Evolutionary conservation across 192 early-diverging fungal genomes (phyloP), one percentile per base, ranked within the genome.

Genomic region (Rhizoclosmatium globosum): DNA sequence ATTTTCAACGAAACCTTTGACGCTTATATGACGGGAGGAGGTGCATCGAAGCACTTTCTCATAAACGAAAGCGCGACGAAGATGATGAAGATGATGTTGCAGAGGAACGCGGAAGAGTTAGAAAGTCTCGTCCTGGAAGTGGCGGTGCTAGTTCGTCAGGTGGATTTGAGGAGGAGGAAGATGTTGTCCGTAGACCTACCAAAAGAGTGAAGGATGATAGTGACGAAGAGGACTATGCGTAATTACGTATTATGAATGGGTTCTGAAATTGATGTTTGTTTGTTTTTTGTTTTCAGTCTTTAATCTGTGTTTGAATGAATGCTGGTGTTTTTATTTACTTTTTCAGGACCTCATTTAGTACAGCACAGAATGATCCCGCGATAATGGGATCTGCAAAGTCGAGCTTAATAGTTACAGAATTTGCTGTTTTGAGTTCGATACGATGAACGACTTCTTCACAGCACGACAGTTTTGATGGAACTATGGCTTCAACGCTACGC

Each of bases 1-100:
- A 64, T 67, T 19, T 76, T 76, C 64, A 64, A 67, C 2, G 64
- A 67, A 50, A 76, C 74, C 3, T 66, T 67, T 53, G 47, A 45
- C 7, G 15, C 39, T 9, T 47, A 59, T 42, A 39, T 45, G 42
- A 4, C 60, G 11, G 45, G 17, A 19, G 48, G 43, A 11, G 64
- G n/a, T 17, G 45, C 23, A 39, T 56, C 4, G 73, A 9, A 64
- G 42, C 60, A 3, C n/a, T 64, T 23, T 53, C 50, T 53, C 69
- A 71, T 46, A 76, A 76, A 38, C 74, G 60, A 7, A 66, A 53
- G 31, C 74, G 74, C 47, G 74, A 59, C 4, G 73, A 48, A 21
- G 74, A 67, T 19, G 47, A 50, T 41, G 64, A 47, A 13, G 74
- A 66, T 21, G 41, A 21, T 21, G 72, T 23, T 9, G 72, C 19